Evolutionary conservation across 306 rosid genomes (phyloP).

Genomic region (Vigna radiata): DNA sequence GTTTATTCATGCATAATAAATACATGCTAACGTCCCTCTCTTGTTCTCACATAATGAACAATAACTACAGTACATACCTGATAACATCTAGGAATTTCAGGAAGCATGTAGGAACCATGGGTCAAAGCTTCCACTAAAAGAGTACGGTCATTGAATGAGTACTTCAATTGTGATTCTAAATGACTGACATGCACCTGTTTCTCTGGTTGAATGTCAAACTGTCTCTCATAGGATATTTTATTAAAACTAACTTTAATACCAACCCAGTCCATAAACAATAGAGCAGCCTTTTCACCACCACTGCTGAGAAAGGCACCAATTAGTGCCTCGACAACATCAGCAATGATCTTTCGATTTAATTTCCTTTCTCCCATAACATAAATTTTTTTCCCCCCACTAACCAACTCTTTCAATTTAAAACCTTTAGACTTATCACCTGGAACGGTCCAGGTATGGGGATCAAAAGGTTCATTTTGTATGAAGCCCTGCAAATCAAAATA

Average conservation of each 20-base stretch:
- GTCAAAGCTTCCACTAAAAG: constrained; percentile 85
- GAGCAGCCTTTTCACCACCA: constrained; percentile 76
- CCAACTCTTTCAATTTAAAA: constrained; percentile 45
- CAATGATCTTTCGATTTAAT: constrained; percentile 61
- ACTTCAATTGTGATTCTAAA: constrained; percentile 64
- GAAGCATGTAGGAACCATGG: constrained; percentile 94
- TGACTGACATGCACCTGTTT: constrained; percentile 56
- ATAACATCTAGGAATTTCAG: constrained; percentile 82
- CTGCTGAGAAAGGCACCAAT: constrained; percentile 84
- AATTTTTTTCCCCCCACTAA: constrained; percentile 34
- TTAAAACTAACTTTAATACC: constrained; percentile 72
- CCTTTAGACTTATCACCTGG: constrained; percentile 60
- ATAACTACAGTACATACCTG: constrained; percentile 61
- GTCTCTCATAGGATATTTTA: constrained; percentile 52
- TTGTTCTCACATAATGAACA: constrained; percentile 12
- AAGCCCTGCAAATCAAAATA: constrained; percentile 70
- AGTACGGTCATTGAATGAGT: constrained; percentile 64
- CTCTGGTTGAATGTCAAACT: constrained; percentile 47
- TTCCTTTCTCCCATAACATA: constrained; percentile 59
- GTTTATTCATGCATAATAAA: neutral
- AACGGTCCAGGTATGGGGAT: constrained; percentile 70
- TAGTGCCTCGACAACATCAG: constrained; percentile 93
- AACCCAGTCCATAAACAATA: constrained; percentile 70
- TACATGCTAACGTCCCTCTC: constrained; percentile 7
- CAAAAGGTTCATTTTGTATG: constrained; percentile 66